A percentile compares a stretch with the other conserved stretches of the same genome.
Conservation (phyloP, 108 stramenopile species). For the Cyclostephanos tholiformis region DNA sequence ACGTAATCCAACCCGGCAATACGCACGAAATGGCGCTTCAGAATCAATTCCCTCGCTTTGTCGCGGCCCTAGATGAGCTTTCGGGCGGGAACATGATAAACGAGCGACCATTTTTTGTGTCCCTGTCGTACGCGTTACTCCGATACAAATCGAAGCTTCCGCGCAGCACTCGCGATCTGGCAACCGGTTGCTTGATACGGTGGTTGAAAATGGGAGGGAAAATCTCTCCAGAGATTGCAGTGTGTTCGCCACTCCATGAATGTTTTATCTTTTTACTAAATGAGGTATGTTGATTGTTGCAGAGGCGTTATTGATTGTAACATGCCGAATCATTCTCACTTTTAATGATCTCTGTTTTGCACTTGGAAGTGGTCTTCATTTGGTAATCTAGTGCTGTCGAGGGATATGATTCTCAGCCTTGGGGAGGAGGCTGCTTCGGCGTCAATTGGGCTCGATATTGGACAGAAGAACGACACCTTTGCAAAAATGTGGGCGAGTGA, state of each 20-base stretch:
- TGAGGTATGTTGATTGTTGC: conserved; percentile 43
- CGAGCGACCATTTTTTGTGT: conserved; percentile 69
- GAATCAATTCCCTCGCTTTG: conserved; percentile 71
- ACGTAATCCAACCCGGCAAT: conserved; percentile 75
- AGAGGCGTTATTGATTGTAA: not conserved
- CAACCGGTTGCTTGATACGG: conserved; percentile 60
- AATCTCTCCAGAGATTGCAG: conserved; percentile 14
- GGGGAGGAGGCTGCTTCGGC: conserved; percentile 58
- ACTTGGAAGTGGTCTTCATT: conserved; percentile 58
- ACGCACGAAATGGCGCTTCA: conserved; percentile 68
- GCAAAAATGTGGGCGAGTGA: conserved; percentile 53
- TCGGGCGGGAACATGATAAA: conserved; percentile 57
- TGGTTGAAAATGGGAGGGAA: conserved; percentile 56
- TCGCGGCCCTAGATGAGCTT: conserved; percentile 56
- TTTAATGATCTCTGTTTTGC: not conserved
- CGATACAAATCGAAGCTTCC: conserved; percentile 77
- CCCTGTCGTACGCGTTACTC: conserved; percentile 69
- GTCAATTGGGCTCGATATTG: conserved; percentile 39
- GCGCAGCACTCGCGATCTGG: conserved; percentile 66
- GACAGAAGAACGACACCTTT: conserved; percentile 50
- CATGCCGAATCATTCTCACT: not conserved
- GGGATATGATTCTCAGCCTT: conserved; percentile 64
- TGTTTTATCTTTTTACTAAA: conserved; percentile 66
- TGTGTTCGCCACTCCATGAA: conserved; percentile 35
- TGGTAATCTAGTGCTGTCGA: conserved; percentile 76